Base-by-base conservation (phyloP, 2,329 filamentous ascomycete genomes). In the Leptographium galeiforme region DNA sequence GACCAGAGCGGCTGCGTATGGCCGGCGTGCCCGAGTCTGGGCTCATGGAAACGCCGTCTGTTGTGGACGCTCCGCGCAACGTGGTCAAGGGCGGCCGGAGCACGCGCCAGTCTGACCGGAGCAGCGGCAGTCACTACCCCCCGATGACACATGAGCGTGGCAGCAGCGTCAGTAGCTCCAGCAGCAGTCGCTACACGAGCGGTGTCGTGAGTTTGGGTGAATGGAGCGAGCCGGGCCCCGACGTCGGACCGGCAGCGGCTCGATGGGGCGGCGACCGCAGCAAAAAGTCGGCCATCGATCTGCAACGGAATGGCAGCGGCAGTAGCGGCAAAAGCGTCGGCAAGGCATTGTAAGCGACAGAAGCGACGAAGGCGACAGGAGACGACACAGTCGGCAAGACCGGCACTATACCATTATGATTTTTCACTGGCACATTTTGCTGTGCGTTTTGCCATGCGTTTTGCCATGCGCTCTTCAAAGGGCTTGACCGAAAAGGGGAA, bases 191-290 rank as follows among this genome's bases (percentile, higher is more conserved):
- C 53, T 79, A 79, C 62, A 73, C 72, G 32, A 78, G 75, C 59
- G 74, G 74, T 43, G 62, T 72, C 10, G 75, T 69, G 33, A 59
- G 25, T 25, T 25, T 71, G 58, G 66, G 64, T 49, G 71, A 70
- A 33, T 79, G 70, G 75, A 74, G 72, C 52, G 76, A 78, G 53
- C 76, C 76, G 0, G 76, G 76, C 0, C 76, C 76, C 2, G 76
- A 79, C 57, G 67, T 79, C 1, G 75, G 76, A 0, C 69, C 71
- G 0, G 67, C 61, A 4, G 63, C 61, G 32, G 56, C 54, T 45
- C 57, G 67, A 50, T 61, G 62, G 61, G 64, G 65, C 47, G 63
- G 64, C 55, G 52, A 61, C 55, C 40, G 18, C 16, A 34, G 32
- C 14, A 16, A 14, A 16, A 34, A 47, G 46, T 8, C 13, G 45